Base-by-base conservation (phyloP, 148 eudicot genomes). In the Tetragonia tetragonoides region DNA sequence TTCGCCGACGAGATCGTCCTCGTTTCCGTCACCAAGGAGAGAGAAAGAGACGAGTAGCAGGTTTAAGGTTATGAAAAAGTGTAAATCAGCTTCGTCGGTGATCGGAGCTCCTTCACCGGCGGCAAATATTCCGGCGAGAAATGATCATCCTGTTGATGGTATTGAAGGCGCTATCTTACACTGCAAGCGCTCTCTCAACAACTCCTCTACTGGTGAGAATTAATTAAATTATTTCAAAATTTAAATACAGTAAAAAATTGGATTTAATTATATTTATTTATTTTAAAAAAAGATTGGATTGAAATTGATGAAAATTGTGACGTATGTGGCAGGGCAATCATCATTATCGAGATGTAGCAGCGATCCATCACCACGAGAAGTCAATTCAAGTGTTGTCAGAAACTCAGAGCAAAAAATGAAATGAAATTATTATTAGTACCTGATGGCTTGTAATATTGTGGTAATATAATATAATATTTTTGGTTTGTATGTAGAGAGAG, bases 111-210 rank as follows among this genome's bases (percentile, higher is more conserved):
- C 77, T 7, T 67, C 84, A 34, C 74, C 74, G 75, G 68, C 40
- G 47, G 24, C 0, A 1, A 28, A 28, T 11, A 68, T 62, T 5
- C 79, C 84, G 72, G 66, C 63, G 65, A 60, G 82, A 68, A 83
- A 84, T n/a, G 92, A 86, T 70, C 81, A 82, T 47, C 84, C 86
- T 44, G 65, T 74, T 4, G 91, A 86, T 68, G 90, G 90, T 11
- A 89, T 89, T 53, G 86, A 86, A 86, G 86, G 89, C 78, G 92
- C 92, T 10, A 87, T 89, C 34, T 81, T 87, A n/a, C 88, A 89
- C 37, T 89, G 92, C 81, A 89, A 89, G 61, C 85, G 77, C 56
- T 85, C 88, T 44, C 59, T 83, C 46, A 72, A 75, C 10, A 56
- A 79, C 56, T 46, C 83, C 0, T 44, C 61, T 20, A 68, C 63